A percentile compares a stretch with the other conserved stretches of the same genome.
These are phyloP conservation scores for Dendrobium catenatum DNA, from an alignment of 106 monocot genomes.

Conservation along the genomic window DNA sequence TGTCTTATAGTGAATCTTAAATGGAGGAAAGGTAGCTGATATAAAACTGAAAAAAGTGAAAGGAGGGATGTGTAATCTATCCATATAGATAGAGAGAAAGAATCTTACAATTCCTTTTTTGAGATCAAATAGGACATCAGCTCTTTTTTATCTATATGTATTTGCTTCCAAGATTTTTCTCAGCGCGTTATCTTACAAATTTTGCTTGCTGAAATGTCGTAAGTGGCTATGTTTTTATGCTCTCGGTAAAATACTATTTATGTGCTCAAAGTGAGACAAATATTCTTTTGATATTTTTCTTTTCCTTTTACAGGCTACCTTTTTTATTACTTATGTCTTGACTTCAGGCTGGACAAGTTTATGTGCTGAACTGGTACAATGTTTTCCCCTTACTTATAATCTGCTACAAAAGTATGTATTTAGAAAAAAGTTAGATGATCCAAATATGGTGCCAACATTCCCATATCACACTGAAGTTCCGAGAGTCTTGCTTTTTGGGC, in stretches of 20 bases:
- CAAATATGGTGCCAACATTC: conserved; percentile 51
- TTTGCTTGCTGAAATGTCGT: not conserved
- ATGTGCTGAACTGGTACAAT: conserved; percentile 75
- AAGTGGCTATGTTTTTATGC: not conserved
- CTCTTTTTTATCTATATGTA: not conserved
- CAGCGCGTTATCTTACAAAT: not conserved
- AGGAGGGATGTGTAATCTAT: too few relatives aligned
- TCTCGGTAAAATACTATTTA: not conserved
- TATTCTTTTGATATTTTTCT: not conserved
- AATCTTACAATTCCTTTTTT: too few relatives aligned
- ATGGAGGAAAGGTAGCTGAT: too few relatives aligned
- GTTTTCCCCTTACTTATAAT: conserved; percentile 54
- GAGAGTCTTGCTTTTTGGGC: conserved; percentile 62
- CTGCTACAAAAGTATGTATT: conserved; percentile 41
- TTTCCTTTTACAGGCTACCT: conserved; percentile 58
- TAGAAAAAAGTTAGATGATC: conserved; percentile 19
- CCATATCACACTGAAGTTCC: conserved; percentile 91
- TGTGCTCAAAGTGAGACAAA: not conserved
- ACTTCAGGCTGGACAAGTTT: conserved; percentile 92
- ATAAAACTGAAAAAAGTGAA: too few relatives aligned
- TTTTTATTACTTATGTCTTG: conserved; percentile 85
- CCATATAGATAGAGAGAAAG: too few relatives aligned
- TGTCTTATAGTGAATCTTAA: too few relatives aligned
- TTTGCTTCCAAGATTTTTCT: not conserved
- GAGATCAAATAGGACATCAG: not conserved